Evolutionary conservation across 2,329 filamentous ascomycete genomes (phyloP), one percentile per base, ranked within the genome.

Genomic region (Seiridium cupressi): DNA sequence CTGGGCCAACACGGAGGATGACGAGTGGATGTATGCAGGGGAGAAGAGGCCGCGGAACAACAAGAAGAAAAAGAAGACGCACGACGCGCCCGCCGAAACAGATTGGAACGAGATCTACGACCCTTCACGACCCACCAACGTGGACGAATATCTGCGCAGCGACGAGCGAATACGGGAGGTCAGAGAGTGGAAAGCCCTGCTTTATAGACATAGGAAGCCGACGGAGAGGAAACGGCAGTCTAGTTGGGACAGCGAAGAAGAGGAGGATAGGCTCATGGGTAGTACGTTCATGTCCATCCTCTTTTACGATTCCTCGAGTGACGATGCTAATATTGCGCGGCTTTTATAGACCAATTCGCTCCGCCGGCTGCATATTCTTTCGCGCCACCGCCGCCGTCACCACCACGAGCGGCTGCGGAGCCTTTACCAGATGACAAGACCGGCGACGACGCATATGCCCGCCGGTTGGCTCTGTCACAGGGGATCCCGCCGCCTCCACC

Each of bases 41-140:
- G 84, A 90, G 69, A 90, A 91, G 76, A 84, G 87, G 59, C 86
- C 90, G 70, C 87, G 91, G 55, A 91, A 91, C 59, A 92, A 90
- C 75, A 89, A 88, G 71, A 88, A 90, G 75, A 89, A 88, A 73
- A 84, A 85, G 68, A 83, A 86, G 62, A 82, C 84, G 64, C 79
- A 85, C 5, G 79, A 81, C 51, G 74, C 82, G 36, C 74, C 76
- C 4, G 77, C 82, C 56, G 83, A 86, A 72, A 87, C 84, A n/a
- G 89, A 96, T 70, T 97, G 93, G 93, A 90, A 96, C 72, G 92
- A 96, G 72, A 85, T 95, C 32, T 97, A 97, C 72, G 93, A 97
- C 69, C 91, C 92, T 1, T 81, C 89, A 9, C 81, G 90, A 44
- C 93, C 93, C 7, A 96, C 91, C 46, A 93, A 88, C 65, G 90